Evolutionary conservation across 129 eudicot species (phyloP).

Genomic region (Deinandra increscens): DNA sequence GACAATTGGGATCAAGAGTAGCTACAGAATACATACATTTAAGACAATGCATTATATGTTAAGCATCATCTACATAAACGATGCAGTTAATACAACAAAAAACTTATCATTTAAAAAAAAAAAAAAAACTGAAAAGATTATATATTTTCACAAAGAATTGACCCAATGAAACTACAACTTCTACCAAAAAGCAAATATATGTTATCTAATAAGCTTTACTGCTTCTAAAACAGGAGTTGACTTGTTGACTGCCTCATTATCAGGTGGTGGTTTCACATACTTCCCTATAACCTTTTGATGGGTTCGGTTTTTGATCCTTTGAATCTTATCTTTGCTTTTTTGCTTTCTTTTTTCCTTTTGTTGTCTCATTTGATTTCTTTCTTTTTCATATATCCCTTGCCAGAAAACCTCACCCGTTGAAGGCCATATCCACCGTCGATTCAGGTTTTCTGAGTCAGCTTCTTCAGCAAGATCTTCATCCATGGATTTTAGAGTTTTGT

Average conservation of each 20-base stretch:
- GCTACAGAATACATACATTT: slow-evolving; percentile 19
- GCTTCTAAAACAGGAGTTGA: slow-evolving; percentile 29
- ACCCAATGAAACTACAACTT: slow-evolving; percentile 31
- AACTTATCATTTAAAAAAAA: slow-evolving; percentile 8
- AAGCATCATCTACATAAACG: slow-evolving; percentile 18
- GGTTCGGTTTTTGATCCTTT: slow-evolving; percentile 56
- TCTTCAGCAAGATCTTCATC: slow-evolving; percentile 96
- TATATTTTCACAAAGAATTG: slow-evolving; percentile 41
- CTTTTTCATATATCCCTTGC: slow-evolving; percentile 85
- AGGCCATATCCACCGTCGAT: slow-evolving; percentile 82
- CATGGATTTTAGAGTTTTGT: slow-evolving; percentile 76
- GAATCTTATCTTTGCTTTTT: slow-evolving; percentile 68
- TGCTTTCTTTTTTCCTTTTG: slow-evolving; percentile 66
- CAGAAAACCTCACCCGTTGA: slow-evolving; percentile 87
- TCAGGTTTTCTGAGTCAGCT: slow-evolving; percentile 61
- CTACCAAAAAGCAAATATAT: slow-evolving; percentile 28
- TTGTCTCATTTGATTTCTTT: slow-evolving; percentile 51
- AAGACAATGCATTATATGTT: slow-evolving; percentile 10
- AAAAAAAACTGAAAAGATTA: slow-evolving; percentile 12
- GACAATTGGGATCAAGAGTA: background rate
- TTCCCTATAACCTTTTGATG: slow-evolving; percentile 68
- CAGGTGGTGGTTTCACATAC: slow-evolving; percentile 73
- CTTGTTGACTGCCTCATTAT: slow-evolving; percentile 27
- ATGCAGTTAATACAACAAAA: slow-evolving; percentile 23
- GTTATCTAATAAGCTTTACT: slow-evolving; percentile 48